Evolutionary conservation across 345 rosid genomes (phyloP).

Genomic region (Eutrema yunnanense): DNA sequence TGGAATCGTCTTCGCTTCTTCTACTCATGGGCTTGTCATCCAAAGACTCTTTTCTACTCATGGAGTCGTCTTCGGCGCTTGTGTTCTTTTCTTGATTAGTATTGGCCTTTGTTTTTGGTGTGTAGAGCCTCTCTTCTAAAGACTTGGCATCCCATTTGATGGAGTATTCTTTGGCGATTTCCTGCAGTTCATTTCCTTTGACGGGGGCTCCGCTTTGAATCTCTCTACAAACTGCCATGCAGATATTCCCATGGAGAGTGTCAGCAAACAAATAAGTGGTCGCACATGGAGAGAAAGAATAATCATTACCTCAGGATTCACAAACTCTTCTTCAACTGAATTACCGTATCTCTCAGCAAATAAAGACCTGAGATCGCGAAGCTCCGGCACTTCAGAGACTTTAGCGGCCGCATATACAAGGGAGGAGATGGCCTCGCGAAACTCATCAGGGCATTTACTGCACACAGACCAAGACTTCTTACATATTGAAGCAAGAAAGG

Average conservation of each 20-base stretch:
- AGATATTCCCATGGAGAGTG: no score
- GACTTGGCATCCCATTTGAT: constrained; percentile 64
- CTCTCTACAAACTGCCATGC: constrained; percentile 45
- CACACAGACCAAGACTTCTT: not conserved
- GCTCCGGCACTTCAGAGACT: constrained; percentile 76
- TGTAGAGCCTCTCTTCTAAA: constrained; percentile 55
- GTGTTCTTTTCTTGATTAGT: no score
- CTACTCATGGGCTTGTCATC: no score
- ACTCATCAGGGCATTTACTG: constrained; percentile 51
- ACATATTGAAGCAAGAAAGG: not conserved
- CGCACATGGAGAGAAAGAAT: no score
- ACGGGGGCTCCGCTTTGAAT: constrained; percentile 36
- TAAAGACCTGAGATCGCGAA: constrained; percentile 55
- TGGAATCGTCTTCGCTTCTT: no score
- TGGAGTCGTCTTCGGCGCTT: no score
- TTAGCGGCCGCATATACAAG: constrained; percentile 84
- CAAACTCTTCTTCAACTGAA: constrained; percentile 44
- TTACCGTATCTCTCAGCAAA: constrained; percentile 61
- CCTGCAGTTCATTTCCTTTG: constrained; percentile 63
- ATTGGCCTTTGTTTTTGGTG: not conserved
- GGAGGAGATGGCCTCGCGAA: constrained; percentile 67
- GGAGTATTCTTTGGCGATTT: constrained; percentile 50
- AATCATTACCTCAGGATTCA: constrained; percentile 51
- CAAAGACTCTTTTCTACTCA: no score
- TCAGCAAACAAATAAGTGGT: not conserved